A percentile compares a stretch with the other conserved stretches of the same genome.
These are phyloP conservation scores for Trapa incisa DNA, from an alignment of 345 rosid genomes.

Conservation along the genomic window DNA sequence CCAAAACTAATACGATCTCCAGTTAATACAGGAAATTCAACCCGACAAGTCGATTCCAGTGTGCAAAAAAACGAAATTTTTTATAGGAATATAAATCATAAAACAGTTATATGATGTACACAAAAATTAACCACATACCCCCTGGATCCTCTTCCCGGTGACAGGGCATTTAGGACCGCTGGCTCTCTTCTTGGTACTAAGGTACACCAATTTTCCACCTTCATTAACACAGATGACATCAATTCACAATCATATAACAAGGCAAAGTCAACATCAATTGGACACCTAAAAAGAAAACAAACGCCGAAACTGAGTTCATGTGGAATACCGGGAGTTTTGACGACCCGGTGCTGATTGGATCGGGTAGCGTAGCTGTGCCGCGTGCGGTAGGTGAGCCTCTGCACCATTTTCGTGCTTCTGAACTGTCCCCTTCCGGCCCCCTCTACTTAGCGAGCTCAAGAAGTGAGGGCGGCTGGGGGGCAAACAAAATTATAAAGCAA, in stretches of 20 bases:
- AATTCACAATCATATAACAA: background rate
- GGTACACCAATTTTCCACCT: constrained; percentile 74
- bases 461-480: background rate
- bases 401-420: constrained; percentile 10
- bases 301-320: too few relatives aligned
- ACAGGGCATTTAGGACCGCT: constrained; percentile 14
- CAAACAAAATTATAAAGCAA: background rate
- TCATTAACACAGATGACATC: background rate
- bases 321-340: constrained; percentile 16
- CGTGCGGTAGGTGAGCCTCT: constrained; percentile 17
- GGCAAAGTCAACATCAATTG: background rate
- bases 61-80: background rate
- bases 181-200: constrained; percentile 65
- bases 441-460: background rate
- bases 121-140: constrained; percentile 26
- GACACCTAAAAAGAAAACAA: background rate
- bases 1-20: background rate
- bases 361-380: constrained; percentile 21
- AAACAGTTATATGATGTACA: background rate
- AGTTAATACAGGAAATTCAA: background rate
- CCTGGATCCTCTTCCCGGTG: constrained; percentile 57
- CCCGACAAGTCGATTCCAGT: background rate
- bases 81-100: background rate
- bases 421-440: background rate
- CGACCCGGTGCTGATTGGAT: constrained; percentile 18